Conservation (phyloP, 148 eudicot species). For the Polygonum maritimum region DNA sequence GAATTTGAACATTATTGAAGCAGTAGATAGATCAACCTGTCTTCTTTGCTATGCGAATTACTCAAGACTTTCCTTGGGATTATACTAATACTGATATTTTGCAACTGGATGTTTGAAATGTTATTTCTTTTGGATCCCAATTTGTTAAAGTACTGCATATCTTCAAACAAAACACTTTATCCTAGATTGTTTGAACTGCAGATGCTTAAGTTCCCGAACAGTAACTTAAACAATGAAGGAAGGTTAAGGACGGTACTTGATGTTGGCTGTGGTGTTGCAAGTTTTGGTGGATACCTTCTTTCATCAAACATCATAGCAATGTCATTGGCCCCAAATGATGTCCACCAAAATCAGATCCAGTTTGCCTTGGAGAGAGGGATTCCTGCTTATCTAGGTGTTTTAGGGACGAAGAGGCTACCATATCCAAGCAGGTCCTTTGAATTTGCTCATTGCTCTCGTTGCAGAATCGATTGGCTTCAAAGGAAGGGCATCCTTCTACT, state of each 20-base stretch:
- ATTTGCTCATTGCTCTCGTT: conserved; percentile 17
- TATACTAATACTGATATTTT: background rate
- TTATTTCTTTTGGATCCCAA: background rate
- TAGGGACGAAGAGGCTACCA: conserved; percentile 17
- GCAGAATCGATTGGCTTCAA: conserved; percentile 18
- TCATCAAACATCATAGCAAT: conserved; percentile 10
- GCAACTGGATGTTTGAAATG: background rate
- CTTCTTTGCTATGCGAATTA: background rate
- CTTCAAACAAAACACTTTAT: background rate
- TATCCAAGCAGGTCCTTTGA: conserved; percentile 17
- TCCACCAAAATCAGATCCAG: conserved; percentile 16
- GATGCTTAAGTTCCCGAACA: conserved; percentile 13
- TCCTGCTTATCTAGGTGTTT: conserved; percentile 16
- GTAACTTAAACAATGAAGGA: conserved; percentile 10
- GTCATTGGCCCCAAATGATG: conserved; percentile 17
- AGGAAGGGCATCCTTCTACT: conserved; percentile 16
- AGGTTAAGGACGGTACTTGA: conserved; percentile 12
- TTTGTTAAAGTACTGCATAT: background rate
- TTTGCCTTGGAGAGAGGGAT: conserved; percentile 19
- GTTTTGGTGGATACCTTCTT: conserved; percentile 17
- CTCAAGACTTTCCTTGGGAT: background rate
- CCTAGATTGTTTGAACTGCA: background rate
- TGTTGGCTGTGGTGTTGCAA: conserved; percentile 18
- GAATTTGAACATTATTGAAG: background rate
- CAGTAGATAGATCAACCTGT: background rate